A percentile compares a stretch with the other conserved stretches of the same genome.
Evolutionary conservation across 306 rosid species (phyloP).

Genomic region (Delonix regia): DNA sequence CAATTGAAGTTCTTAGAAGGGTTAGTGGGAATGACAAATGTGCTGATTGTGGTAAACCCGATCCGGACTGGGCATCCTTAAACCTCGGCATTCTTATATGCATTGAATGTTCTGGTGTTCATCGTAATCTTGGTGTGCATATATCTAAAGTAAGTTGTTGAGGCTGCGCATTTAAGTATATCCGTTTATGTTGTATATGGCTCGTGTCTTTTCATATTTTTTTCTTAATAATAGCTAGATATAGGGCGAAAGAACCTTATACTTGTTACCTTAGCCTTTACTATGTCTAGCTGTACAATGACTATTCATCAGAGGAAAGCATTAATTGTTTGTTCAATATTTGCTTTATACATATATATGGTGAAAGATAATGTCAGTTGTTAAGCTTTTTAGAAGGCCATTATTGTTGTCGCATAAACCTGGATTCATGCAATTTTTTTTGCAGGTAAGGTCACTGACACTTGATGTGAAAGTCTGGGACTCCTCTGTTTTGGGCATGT

Average conservation of each 20-base stretch:
- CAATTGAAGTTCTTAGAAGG: conserved; percentile 69
- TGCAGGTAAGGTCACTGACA: conserved; percentile 78
- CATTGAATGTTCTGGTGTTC: conserved; percentile 87
- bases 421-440: not conserved
- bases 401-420: not conserved
- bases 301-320: not conserved
- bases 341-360: not conserved
- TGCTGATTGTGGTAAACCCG: conserved; percentile 86
- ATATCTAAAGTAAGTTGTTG: conserved; percentile 68
- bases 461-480: conserved; percentile 93
- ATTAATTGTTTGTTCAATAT: not conserved
- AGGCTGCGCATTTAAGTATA: conserved; percentile 5
- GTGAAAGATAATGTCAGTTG: conserved; percentile 4
- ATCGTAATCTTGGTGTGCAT: conserved; percentile 90
- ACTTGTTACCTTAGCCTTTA: not conserved
- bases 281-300: not conserved
- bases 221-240: conserved; percentile 8
- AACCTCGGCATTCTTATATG: conserved; percentile 84
- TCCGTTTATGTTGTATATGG: not conserved
- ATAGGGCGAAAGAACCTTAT: not conserved
- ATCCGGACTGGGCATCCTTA: conserved; percentile 92
- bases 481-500: conserved; percentile 61
- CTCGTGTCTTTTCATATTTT: not conserved
- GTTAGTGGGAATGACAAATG: conserved; percentile 84
- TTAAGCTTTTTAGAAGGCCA: not conserved